phyloP scores from a whole-genome alignment of 192 early-diverging fungal species.

The Phlyctochytrium arcticum region DNA sequence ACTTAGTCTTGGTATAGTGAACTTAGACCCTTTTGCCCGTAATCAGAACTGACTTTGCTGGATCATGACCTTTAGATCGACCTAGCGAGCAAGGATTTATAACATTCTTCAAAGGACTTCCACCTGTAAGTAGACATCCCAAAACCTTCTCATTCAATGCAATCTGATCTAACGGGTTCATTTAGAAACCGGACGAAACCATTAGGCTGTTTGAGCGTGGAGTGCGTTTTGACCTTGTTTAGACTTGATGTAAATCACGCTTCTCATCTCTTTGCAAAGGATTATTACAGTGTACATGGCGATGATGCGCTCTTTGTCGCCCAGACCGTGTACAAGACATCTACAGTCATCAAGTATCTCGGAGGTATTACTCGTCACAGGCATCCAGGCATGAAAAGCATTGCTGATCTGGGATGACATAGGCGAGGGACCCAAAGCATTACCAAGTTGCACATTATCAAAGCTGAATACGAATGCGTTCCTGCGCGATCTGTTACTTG shows the following conservation, averaged over 20 bases:
- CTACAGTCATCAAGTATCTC: slow-evolving; percentile 85
- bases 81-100: slow-evolving; percentile 52
- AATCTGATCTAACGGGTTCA: too few relatives aligned
- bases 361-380: slow-evolving; percentile 45
- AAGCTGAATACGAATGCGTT: slow-evolving; percentile 70
- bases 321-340: slow-evolving; percentile 82
- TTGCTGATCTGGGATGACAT: not conserved
- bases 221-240: slow-evolving; percentile 28
- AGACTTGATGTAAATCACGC: not conserved
- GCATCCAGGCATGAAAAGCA: not conserved
- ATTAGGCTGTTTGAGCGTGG: slow-evolving; percentile 72
- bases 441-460: slow-evolving; percentile 78
- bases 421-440: slow-evolving; percentile 30
- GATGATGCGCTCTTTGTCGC: slow-evolving; percentile 87
- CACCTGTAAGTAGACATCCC: too few relatives aligned
- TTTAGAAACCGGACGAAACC: slow-evolving; percentile 44
- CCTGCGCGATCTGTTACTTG: slow-evolving; percentile 74
- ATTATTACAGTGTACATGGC: slow-evolving; percentile 88
- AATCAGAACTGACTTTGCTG: too few relatives aligned
- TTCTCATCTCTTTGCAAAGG: slow-evolving; percentile 17
- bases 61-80: slow-evolving; percentile 26
- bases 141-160: too few relatives aligned
- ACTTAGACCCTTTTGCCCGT: not conserved
- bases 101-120: slow-evolving; percentile 53
- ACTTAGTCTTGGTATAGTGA: slow-evolving; percentile 40